Percentiles rank a stretch among this genome's conserved stretches.
phyloP scores from a whole-genome alignment of 1,139 yeast species.

The Taphrina sp. region DNA sequence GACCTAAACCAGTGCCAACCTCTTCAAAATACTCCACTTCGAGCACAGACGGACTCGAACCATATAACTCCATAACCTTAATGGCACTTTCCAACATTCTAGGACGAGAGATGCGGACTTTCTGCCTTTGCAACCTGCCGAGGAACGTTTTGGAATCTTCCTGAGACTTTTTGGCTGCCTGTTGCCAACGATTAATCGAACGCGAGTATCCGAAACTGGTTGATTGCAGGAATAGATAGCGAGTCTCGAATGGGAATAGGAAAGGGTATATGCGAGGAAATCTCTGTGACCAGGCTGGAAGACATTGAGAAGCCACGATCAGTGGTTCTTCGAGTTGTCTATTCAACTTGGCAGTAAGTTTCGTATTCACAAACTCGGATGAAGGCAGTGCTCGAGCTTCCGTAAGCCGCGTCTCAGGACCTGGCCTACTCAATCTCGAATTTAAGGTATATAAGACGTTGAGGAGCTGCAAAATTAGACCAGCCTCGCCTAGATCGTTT shows the following conservation, averaged over 20 bases:
- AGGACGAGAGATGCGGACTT: slow-evolving; percentile 71
- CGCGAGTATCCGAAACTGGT: slow-evolving; percentile 92
- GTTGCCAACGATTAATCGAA: slow-evolving; percentile 74
- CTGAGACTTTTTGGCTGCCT: slow-evolving; percentile 36
- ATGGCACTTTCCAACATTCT: slow-evolving; percentile 74
- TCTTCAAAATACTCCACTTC: slow-evolving; percentile 90
- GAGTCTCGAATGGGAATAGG: slow-evolving; percentile 77
- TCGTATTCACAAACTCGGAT: slow-evolving; percentile 67
- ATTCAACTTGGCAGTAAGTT: slow-evolving; percentile 79
- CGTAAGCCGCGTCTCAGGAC: slow-evolving; percentile 37
- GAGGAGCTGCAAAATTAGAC: slow-evolving; percentile 54
- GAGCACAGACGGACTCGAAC: slow-evolving; percentile 72
- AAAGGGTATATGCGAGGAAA: slow-evolving; percentile 74
- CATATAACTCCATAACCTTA: slow-evolving; percentile 73
- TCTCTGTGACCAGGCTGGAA: slow-evolving; percentile 82
- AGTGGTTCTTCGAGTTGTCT: slow-evolving; percentile 88
- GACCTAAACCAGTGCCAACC: slow-evolving; percentile 96
- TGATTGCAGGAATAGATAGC: slow-evolving; percentile 75
- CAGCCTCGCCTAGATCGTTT: slow-evolving; percentile 51
- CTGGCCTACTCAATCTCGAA: slow-evolving; percentile 37
- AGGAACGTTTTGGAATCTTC: slow-evolving; percentile 47
- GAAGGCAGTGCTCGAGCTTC: slow-evolving; percentile 45
- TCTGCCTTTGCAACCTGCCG: slow-evolving; percentile 78
- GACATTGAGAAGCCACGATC: slow-evolving; percentile 75
- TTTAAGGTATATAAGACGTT: slow-evolving; percentile 56